These are phyloP conservation scores for Adansonia grandidieri DNA, from an alignment of 441 rosid genomes.

Conservation along the genomic window DNA sequence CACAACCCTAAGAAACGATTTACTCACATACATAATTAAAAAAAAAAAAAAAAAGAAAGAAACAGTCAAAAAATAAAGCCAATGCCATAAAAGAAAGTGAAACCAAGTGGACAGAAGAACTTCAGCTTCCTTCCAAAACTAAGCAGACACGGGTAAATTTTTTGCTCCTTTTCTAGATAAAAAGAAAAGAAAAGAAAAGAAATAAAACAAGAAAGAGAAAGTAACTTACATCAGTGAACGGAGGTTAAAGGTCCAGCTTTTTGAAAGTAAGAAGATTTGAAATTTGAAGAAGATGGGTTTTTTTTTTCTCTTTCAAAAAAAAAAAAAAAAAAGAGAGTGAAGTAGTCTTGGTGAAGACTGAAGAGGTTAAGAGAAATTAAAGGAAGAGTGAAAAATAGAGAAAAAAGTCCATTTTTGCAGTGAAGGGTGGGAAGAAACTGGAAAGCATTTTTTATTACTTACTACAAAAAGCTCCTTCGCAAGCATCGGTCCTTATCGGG, in stretches of 20 bases:
- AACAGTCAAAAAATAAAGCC: constrained; percentile 25
- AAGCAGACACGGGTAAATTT: constrained; percentile 2
- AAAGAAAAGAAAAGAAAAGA: not conserved
- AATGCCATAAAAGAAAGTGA: constrained; percentile 34
- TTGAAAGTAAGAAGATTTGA: not conserved
- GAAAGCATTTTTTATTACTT: constrained; percentile 29
- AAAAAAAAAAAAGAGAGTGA: not conserved
- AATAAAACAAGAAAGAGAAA: constrained; percentile 15
- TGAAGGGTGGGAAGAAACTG: not conserved
- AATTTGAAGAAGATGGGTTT: constrained; percentile 7
- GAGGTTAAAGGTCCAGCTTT: constrained; percentile 28
- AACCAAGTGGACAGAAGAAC: constrained; percentile 28
- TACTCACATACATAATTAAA: not conserved
- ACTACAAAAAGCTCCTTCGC: constrained; percentile 33
- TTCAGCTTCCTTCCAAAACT: constrained; percentile 10
- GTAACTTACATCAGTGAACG: constrained; percentile 35
- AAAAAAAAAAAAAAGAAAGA: not conserved
- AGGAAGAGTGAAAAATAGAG: constrained; percentile 30
- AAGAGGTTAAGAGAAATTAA: constrained; percentile 29
- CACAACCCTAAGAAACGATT: constrained; percentile 20
- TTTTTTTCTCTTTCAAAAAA: not conserved
- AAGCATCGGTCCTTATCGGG: constrained; percentile 47
- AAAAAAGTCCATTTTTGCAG: constrained; percentile 19
- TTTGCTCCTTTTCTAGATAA: not conserved
- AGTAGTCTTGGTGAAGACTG: not conserved